Base-by-base conservation (phyloP, 257 asterid genomes). In the Echium plantagineum region DNA sequence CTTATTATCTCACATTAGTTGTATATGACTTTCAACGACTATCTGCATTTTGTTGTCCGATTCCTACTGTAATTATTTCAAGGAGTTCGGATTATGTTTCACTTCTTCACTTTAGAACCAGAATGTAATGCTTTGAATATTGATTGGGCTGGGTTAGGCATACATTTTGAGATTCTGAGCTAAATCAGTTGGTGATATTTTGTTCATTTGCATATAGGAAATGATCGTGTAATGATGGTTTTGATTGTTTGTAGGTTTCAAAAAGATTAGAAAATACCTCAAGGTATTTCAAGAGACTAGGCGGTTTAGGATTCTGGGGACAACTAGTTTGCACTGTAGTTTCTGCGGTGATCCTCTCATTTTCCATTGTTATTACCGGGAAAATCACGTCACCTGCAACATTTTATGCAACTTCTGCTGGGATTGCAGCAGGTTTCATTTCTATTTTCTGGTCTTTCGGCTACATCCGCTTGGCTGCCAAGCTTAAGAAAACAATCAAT, bases 381-480 rank as follows among this genome's bases (percentile, higher is more conserved):
- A 84, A 78, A 75, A 74, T 88, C 58, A 82, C 98, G 5, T 86
- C 98, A 0, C 95, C 95, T 21, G 83, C 77, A 66, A 89, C 98
- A 18, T 86, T 93, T 70, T 93, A 89, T 66, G 69, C 97, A 16
- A 93, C 96, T 54, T 94, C 93, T 28, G 99, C 84, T 24, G 93
- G 97, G 32, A 86, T 89, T 75, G 95, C 85, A 42, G 99, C 97
- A 55, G 97, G 90, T 17, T 89, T 93, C 54, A 64, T 93, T 67
- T 89, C 99, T 12, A 95, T 89, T 51, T 93, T 93, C 67, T 93
- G 97, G 97, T 86, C 99, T 35, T 93, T 93, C 13, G 97, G 99
- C 66, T 89, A 89, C 65, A 72, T 93, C 62, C 86, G 94, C 52
- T 78, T 93, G 73, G 72, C 99, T 63, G 95, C 89, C 24, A 89